Base-by-base conservation (phyloP, 345 rosid species). In the Noccaea bulbosa region DNA sequence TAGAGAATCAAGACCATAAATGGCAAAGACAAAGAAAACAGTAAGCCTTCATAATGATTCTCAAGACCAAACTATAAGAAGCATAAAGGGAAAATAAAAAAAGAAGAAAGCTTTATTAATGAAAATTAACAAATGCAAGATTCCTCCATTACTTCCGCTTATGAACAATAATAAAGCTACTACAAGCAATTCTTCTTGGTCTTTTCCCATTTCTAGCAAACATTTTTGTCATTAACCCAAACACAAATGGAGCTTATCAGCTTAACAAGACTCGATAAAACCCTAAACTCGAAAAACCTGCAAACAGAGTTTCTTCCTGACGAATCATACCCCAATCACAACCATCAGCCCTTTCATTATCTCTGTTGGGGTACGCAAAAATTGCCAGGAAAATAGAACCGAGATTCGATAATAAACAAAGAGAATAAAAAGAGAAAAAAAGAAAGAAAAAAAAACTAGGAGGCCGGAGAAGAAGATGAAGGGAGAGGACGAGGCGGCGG, bases 401-500 rank as follows among this genome's bases (percentile, higher is more conserved):
- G 38, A 15, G 46, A 69, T 16, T 33, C 51, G 27, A 4, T 3
- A 5, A 24, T 27, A 38, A 30, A 11, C 8, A 32, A 37, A 37
- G n/a, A 48, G 10, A 6, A 12, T n/a, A 15, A 34, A 60, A 51
- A 55, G 35, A n/a, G 52, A 11, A 5, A 0, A 34, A 34, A 34
- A 7, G 5, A 11, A 5, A 46, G 38, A 66, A 15, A 14, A 43
- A 41, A 11, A 11, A 4, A 51, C 71, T 76, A 68, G 32, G 60
- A 38, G 27, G 52, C 11, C 38, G 67, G 14, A 15, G 66, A 48
- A 20, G 72, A 59, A 52, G 72, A 76, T 1, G 84, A 54, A 35
- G 82, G 65, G 7, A 79, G 77, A 8, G 81, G 85, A 51, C 78
- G 83, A 14, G 97, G 98, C 3, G 97, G 97, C 6, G 93, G 93